These are phyloP conservation scores for Murraya paniculata DNA, from an alignment of 345 rosid genomes.

Conservation along the genomic window DNA sequence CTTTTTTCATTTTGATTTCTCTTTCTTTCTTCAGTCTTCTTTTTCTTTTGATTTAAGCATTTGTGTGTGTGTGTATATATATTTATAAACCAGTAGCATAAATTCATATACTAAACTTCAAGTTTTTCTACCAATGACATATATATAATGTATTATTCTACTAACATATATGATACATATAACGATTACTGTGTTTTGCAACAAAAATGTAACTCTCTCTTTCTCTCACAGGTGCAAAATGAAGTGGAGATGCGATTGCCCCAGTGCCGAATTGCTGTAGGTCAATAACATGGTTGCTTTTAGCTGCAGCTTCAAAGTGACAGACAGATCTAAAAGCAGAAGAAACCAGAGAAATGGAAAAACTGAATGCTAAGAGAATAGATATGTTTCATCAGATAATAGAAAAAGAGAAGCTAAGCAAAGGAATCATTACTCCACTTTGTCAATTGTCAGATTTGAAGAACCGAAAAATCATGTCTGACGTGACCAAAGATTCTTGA, in stretches of 20 bases:
- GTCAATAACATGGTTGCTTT: background rate
- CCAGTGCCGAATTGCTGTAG: background rate
- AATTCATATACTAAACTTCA: background rate
- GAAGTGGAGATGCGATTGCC: conserved; percentile 2
- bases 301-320: conserved; percentile 9
- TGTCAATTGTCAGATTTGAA: conserved; percentile 17
- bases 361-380: background rate
- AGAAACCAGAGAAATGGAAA: background rate
- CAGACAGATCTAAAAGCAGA: background rate
- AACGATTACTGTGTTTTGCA: background rate
- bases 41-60: background rate
- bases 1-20: background rate
- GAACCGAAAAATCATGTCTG: conserved; percentile 40
- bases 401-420: conserved; percentile 4
- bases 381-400: background rate
- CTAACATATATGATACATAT: background rate
- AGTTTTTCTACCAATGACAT: background rate
- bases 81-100: background rate
- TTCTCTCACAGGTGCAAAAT: background rate
- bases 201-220: conserved; percentile 11
- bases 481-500: conserved; percentile 43
- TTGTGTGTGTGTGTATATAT: too few species aligned
- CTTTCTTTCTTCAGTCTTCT: background rate
- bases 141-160: background rate
- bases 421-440: conserved; percentile 25